Base-by-base conservation (phyloP, 495 filamentous ascomycete species). In the Penicillium diatomitis region DNA sequence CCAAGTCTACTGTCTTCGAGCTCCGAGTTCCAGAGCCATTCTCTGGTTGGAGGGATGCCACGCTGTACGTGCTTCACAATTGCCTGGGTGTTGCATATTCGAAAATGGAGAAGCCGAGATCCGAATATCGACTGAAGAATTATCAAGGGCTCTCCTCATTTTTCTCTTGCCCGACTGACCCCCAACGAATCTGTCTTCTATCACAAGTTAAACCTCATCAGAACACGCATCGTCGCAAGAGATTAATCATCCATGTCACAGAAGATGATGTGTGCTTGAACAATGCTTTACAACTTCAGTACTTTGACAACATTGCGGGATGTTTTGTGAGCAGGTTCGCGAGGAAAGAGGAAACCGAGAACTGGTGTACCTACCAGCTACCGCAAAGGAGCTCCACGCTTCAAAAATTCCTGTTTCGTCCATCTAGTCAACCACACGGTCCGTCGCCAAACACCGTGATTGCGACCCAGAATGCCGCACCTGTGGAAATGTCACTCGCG, bases 1-100 rank as follows among this genome's bases (percentile, higher is more conserved):
- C 69, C 0, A 74, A 77, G 47, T 63, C 75, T 0, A 67, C 68
- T 0, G 71, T 85, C 0, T 84, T 87, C 40, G 83, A 87, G 60
- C 64, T 85, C 0, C 35, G 52, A 7, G 58, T 74, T 0, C 80
- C 82, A 5, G 7, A 11, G 0, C 42, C 50, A 0, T 73, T 84
- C 38, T 51, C 36, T 8, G 40, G 56, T 6, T 88, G 82, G 83
- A 67, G 84, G 2, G 70, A 84, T 47, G 51, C 58, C 8, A 80
- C 76, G 0, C 52, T 67, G 0, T 62, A 54, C 20, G 4, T 47
- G 85, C 34, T 49, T 79, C 50, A 58, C 3, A 50, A 73, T 12
- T 50, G 78, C 2, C 58, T 80, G 11, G 36, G 51, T 1, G 50
- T 44, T 29, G 44, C 44, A 4, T 58, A 55, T 40, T 10, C 12